phyloP scores from a whole-genome alignment of 805 yeast genomes.

The Cyberlindnera xishuangbannaensis region DNA sequence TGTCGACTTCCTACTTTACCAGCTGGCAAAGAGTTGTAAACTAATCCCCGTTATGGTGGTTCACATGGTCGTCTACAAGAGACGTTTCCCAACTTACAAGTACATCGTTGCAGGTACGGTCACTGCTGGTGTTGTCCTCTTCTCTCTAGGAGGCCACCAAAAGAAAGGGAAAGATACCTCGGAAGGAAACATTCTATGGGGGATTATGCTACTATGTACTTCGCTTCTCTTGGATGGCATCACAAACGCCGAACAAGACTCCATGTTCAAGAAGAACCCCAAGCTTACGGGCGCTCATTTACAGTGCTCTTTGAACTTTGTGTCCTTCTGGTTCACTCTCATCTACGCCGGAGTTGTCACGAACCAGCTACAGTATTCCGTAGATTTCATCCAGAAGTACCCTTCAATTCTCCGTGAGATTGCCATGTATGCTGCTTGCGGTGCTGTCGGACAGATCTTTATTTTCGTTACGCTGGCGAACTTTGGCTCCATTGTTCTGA shows the following conservation, averaged over 20 bases:
- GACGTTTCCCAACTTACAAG: constrained; percentile 68
- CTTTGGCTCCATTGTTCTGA: constrained; percentile 79
- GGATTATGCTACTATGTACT: constrained; percentile 49
- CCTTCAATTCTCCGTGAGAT: constrained; percentile 57
- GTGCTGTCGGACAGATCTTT: constrained; percentile 92
- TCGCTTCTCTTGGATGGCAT: constrained; percentile 85
- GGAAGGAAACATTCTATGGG: constrained; percentile 41
- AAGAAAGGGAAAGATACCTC: constrained; percentile 21
- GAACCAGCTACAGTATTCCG: constrained; percentile 45
- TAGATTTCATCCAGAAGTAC: constrained; percentile 41
- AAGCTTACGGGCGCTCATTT: constrained; percentile 76
- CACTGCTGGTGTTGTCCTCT: constrained; percentile 75
- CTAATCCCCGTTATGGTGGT: constrained; percentile 91
- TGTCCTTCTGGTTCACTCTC: constrained; percentile 41
- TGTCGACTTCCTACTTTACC: constrained; percentile 78
- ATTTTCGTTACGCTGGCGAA: constrained; percentile 78
- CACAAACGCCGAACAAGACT: constrained; percentile 91
- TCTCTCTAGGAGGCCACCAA: constrained; percentile 50
- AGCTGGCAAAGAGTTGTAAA: constrained; percentile 90
- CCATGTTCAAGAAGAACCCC: constrained; percentile 50
- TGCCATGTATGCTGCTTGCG: constrained; percentile 63
- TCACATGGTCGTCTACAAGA: constrained; percentile 64
- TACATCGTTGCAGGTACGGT: constrained; percentile 73
- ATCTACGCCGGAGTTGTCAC: constrained; percentile 42
- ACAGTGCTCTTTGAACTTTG: constrained; percentile 65